phyloP scores from a whole-genome alignment of 2,329 filamentous ascomycete species.

The Microdochium trichocladiopsis region DNA sequence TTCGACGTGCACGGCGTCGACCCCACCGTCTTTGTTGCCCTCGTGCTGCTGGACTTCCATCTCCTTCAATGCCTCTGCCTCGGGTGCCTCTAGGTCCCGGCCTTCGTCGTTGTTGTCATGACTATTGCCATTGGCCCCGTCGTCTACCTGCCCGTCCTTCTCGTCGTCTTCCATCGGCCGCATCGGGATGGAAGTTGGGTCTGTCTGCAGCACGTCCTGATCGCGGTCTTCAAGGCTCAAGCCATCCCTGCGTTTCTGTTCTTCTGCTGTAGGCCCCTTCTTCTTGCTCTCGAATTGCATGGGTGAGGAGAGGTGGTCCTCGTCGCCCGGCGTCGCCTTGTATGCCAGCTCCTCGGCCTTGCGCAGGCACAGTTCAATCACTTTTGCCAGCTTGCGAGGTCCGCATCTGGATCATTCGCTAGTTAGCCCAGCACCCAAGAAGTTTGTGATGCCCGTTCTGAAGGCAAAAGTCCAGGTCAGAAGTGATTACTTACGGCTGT shows the following conservation, averaged over 20 bases:
- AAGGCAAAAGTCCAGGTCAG: neutral
- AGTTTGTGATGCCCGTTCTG: neutral
- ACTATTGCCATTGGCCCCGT: no score
- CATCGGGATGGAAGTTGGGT: neutral
- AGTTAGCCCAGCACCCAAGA: no score
- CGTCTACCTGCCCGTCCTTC: no score
- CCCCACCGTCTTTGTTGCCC: no score
- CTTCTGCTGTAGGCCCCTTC: neutral
- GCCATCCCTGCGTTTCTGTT: neutral
- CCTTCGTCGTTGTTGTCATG: no score
- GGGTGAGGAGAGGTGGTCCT: neutral
- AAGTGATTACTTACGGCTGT: constrained; percentile 17
- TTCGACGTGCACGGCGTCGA: no score
- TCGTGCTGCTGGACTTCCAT: no score
- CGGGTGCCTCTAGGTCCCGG: no score
- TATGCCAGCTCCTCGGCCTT: constrained; percentile 1
- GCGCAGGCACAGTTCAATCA: constrained; percentile 14
- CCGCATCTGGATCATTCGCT: constrained; percentile 10
- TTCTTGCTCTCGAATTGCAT: neutral
- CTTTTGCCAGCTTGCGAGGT: constrained; percentile 20
- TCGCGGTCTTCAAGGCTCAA: neutral
- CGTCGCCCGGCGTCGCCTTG: neutral
- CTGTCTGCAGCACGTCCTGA: neutral
- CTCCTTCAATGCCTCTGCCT: no score
- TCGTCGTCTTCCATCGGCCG: neutral